These are phyloP conservation scores for Raddia guianensis DNA, from an alignment of 176 grass and related monocot genomes.

Conservation along the genomic window DNA sequence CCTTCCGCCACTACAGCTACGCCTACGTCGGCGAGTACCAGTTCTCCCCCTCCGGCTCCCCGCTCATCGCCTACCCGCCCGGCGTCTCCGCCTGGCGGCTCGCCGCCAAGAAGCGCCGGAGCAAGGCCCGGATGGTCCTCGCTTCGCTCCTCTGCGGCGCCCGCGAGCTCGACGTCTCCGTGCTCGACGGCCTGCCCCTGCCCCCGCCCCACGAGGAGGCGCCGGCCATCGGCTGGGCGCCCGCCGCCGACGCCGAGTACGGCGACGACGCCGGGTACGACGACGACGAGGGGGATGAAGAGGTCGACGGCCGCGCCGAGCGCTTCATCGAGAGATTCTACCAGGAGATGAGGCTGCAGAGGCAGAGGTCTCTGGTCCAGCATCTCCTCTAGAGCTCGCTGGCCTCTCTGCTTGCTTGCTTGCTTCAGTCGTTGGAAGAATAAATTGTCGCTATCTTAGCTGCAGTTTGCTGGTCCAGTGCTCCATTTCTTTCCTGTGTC, in stretches of 20 bases:
- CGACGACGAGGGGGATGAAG: constrained; percentile 49
- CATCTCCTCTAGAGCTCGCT: constrained; percentile 1
- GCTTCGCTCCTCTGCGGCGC: constrained; percentile 59
- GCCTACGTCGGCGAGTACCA: constrained; percentile 80
- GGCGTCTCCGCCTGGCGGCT: constrained; percentile 42
- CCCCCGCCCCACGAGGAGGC: background rate
- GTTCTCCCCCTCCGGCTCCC: constrained; percentile 78
- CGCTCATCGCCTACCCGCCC: constrained; percentile 51
- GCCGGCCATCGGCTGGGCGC: constrained; percentile 27
- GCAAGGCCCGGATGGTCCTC: constrained; percentile 40
- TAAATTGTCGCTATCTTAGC: constrained; percentile 49
- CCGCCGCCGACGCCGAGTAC: background rate
- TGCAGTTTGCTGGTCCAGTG: constrained; percentile 27
- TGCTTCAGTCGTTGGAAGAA: background rate
- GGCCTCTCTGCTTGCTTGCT: background rate
- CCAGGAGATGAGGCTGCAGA: constrained; percentile 74
- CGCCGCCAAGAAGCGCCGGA: constrained; percentile 31
- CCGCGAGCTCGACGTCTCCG: constrained; percentile 40
- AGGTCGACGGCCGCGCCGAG: constrained; percentile 73
- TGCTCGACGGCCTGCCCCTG: constrained; percentile 37
- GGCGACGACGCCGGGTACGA: background rate
- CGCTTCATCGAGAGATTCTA: constrained; percentile 94
- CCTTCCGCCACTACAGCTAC: constrained; percentile 73
- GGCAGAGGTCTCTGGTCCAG: constrained; percentile 61
- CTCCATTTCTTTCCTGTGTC: background rate